Percentiles rank a stretch among this genome's conserved stretches.
phyloP scores from a whole-genome alignment of 169 alveolate species.

The Miamiensis avidus region DNA sequence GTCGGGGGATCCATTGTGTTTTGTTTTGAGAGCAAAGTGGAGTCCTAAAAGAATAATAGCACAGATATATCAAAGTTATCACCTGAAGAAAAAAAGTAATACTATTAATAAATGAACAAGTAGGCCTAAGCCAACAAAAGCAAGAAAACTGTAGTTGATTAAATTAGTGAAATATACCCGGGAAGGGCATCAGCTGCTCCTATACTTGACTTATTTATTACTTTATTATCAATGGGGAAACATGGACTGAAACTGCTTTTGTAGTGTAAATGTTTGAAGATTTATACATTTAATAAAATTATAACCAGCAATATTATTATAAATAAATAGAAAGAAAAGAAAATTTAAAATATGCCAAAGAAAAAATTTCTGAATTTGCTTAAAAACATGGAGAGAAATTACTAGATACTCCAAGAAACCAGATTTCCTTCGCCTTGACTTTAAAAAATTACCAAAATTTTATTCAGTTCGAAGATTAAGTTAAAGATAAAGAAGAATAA shows the following conservation, averaged over 20 bases:
- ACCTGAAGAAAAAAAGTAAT: not conserved
- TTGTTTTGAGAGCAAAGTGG: slow-evolving; percentile 32
- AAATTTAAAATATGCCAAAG: slow-evolving; percentile 55
- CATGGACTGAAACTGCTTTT: slow-evolving; percentile 34
- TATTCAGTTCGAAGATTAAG: slow-evolving; percentile 62
- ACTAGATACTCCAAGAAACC: slow-evolving; percentile 61
- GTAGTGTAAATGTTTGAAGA: not conserved
- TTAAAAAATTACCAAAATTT: slow-evolving; percentile 52
- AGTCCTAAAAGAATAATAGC: not conserved
- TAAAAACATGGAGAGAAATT: slow-evolving; percentile 64
- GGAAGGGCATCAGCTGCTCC: slow-evolving; percentile 89
- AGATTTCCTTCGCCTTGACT: slow-evolving; percentile 78
- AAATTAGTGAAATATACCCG: slow-evolving; percentile 78
- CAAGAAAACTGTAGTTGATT: slow-evolving; percentile 49
- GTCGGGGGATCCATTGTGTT: slow-evolving; percentile 89
- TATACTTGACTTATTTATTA: slow-evolving; percentile 83
- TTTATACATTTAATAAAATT: too few relatives aligned
- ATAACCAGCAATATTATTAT: too few relatives aligned
- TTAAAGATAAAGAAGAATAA: slow-evolving; percentile 65
- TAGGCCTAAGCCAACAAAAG: not conserved
- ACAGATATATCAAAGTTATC: not conserved
- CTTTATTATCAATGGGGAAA: slow-evolving; percentile 86
- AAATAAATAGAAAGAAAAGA: slow-evolving; percentile 63
- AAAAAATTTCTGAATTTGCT: slow-evolving; percentile 48
- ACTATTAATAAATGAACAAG: too few relatives aligned